Percentiles rank a stretch among this genome's conserved stretches.
phyloP scores from a whole-genome alignment of 768 basidiomycete species.

The Botryobasidium botryosum region DNA sequence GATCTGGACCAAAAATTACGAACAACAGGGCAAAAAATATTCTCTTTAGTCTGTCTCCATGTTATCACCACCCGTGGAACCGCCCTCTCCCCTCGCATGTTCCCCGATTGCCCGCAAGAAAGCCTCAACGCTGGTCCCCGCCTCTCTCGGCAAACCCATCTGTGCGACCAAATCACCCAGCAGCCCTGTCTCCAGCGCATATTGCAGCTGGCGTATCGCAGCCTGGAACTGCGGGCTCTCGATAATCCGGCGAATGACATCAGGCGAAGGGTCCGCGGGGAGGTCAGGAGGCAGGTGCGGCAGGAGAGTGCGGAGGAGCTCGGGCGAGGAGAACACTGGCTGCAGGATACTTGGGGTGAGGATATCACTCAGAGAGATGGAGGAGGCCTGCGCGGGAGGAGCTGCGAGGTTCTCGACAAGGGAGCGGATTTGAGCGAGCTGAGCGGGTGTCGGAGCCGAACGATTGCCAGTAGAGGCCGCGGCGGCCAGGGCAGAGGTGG shows the following conservation, averaged over 20 bases:
- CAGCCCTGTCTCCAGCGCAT: conserved; percentile 67
- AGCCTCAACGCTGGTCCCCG: conserved; percentile 57
- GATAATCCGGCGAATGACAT: conserved; percentile 57
- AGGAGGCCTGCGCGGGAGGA: conserved; percentile 13
- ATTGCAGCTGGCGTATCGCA: conserved; percentile 65
- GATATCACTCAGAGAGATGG: conserved; percentile 53
- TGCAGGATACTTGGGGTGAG: conserved; percentile 55
- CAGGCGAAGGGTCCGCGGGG: conserved; percentile 46
- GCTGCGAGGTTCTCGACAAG: conserved; percentile 8
- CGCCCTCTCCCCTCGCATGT: conserved; percentile 39
- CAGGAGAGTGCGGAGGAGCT: conserved; percentile 50
- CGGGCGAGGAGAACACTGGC: conserved; percentile 48
- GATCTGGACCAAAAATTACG: too few relatives aligned
- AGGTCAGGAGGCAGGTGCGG: conserved; percentile 72
- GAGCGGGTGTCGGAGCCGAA: conserved; percentile 33
- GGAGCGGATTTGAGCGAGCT: conserved; percentile 42
- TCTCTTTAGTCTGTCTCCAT: conserved; percentile 66
- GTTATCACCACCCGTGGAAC: conserved; percentile 26
- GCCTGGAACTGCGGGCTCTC: conserved; percentile 71
- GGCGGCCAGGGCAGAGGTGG: background rate
- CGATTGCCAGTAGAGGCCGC: background rate
- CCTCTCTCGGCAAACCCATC: conserved; percentile 71
- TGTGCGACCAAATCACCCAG: conserved; percentile 57
- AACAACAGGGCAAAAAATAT: too few relatives aligned
- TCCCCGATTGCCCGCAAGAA: conserved; percentile 70